Evolutionary conservation across 805 yeast species (phyloP).

Genomic region (Kazachstania viticola): DNA sequence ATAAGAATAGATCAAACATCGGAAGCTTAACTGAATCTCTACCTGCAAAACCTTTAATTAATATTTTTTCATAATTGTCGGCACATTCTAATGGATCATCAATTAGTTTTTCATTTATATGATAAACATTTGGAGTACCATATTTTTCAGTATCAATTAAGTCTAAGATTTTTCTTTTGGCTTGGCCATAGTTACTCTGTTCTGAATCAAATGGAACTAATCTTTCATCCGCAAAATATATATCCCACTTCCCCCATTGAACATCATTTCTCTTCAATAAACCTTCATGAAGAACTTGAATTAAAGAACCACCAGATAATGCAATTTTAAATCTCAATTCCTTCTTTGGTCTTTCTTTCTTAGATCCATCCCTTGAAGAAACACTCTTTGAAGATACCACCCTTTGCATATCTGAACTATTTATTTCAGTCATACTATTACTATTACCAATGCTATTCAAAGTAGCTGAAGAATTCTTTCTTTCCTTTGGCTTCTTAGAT

Average conservation of each 20-base stretch:
- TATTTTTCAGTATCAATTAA: slow-evolving; percentile 25
- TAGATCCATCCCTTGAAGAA: slow-evolving; percentile 9
- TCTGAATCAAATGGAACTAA: slow-evolving; percentile 75
- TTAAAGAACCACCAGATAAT: slow-evolving; percentile 83
- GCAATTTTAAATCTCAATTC: slow-evolving; percentile 81
- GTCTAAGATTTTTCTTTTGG: slow-evolving; percentile 74
- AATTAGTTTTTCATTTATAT: slow-evolving; percentile 66
- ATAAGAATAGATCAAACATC: slow-evolving; percentile 76
- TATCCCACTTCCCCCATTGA: slow-evolving; percentile 90
- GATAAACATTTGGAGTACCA: slow-evolving; percentile 61
- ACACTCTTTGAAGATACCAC: slow-evolving; percentile 14
- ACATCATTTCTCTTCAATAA: slow-evolving; percentile 63
- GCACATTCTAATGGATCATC: slow-evolving; percentile 87
- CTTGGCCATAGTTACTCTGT: slow-evolving; percentile 84
- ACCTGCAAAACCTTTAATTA: slow-evolving; percentile 85
- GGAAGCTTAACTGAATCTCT: slow-evolving; percentile 95
- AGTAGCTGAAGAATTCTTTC: slow-evolving; percentile 14
- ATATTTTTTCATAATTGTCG: slow-evolving; percentile 76
- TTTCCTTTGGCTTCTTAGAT: slow-evolving; percentile 9
- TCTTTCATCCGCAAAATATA: slow-evolving; percentile 93
- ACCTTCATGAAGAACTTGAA: slow-evolving; percentile 80
- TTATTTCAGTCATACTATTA: slow-evolving; percentile 1
- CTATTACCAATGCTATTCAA: slow-evolving; percentile 4
- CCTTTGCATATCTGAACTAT: slow-evolving; percentile 10
- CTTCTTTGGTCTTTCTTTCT: slow-evolving; percentile 39